Evolutionary conservation across 108 stramenopile species (phyloP).

Genomic region (Cyclotella choctawhatcheeana): DNA sequence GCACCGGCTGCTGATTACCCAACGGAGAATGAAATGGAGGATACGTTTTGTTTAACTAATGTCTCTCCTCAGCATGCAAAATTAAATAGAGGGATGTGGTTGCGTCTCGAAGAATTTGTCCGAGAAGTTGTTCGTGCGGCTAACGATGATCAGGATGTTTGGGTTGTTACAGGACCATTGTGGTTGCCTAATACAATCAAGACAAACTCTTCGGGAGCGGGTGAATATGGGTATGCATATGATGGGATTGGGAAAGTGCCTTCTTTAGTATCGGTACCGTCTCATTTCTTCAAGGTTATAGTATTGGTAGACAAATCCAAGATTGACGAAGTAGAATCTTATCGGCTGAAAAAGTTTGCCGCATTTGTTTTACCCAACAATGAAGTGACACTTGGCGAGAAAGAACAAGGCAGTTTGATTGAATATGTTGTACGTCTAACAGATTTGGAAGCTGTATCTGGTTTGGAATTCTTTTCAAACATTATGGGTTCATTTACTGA

Average conservation of each 20-base stretch:
- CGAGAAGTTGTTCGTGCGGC: conserved; percentile 44
- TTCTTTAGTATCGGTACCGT: conserved; percentile 74
- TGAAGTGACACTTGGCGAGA: conserved; percentile 24
- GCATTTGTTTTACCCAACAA: conserved; percentile 86
- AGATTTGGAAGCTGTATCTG: conserved; percentile 81
- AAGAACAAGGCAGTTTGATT: conserved; percentile 39
- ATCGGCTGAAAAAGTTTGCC: conserved; percentile 49
- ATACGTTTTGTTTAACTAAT: conserved; percentile 77
- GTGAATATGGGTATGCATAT: conserved; percentile 62
- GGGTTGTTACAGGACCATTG: conserved; percentile 80
- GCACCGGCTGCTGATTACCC: conserved; percentile 76
- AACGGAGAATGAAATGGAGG: conserved; percentile 32
- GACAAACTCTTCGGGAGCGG: conserved; percentile 1
- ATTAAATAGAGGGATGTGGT: conserved; percentile 73
- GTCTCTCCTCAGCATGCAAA: conserved; percentile 66
- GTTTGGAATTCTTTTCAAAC: conserved; percentile 76
- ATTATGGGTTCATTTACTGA: conserved; percentile 28
- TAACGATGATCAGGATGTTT: conserved; percentile 41
- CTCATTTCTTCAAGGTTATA: conserved; percentile 86
- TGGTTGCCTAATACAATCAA: conserved; percentile 63
- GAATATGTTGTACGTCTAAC: conserved; percentile 81
- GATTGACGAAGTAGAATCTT: not conserved
- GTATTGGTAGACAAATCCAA: conserved; percentile 32
- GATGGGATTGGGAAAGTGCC: conserved; percentile 72
- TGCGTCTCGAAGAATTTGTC: conserved; percentile 59